Base-by-base conservation (phyloP, 192 early-diverging fungal species). In the Coemansia sp. region DNA sequence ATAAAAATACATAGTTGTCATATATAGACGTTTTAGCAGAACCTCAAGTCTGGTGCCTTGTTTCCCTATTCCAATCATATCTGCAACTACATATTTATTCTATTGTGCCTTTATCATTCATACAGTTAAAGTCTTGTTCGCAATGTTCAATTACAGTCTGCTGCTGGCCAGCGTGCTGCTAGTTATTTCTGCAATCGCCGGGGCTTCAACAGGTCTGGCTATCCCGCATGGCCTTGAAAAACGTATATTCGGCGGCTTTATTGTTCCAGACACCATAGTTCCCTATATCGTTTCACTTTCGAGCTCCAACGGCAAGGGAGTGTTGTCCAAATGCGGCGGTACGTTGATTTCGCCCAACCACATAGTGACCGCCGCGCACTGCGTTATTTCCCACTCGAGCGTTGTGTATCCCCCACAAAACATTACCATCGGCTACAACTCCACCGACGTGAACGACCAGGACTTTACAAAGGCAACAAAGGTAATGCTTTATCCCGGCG, bases 371-470 rank as follows among this genome's bases (percentile, higher is more conserved):
- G 57, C 57, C 14, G 57, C 57, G 4, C 57, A 58, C 39, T 58
- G 57, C 25, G 57, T 58, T 19, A 56, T 56, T 23, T 39, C 55
- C 20, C 4, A 4, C 11, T 6, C 1, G 16, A 13, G 36, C 1
- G 20, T 34, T 4, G 32, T 57, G 34, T 57, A 16, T 58, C 57
- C 57, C 4, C 35, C 57, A 6, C 30, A 42, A 42, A 46, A 58
- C 24, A 46, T 58, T 46, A 58, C 57, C 16, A 58, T 58, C 46
- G 57, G 57, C n/a, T 46, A 58, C 57, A 42, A 46, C 14, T 46
- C 57, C 8, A 45, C 57, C 6, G 57, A 58, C 39, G 46, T 46
- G 24, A 39, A 58, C 9, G 24, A 11, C 18, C 57, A 58, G 16
- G 39, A 42, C 4, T 47, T 27, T 46, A 23, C 28, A 6, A 11